phyloP scores from a whole-genome alignment of 2,329 filamentous ascomycete species.

The Nannizziopsis barbatae region DNA sequence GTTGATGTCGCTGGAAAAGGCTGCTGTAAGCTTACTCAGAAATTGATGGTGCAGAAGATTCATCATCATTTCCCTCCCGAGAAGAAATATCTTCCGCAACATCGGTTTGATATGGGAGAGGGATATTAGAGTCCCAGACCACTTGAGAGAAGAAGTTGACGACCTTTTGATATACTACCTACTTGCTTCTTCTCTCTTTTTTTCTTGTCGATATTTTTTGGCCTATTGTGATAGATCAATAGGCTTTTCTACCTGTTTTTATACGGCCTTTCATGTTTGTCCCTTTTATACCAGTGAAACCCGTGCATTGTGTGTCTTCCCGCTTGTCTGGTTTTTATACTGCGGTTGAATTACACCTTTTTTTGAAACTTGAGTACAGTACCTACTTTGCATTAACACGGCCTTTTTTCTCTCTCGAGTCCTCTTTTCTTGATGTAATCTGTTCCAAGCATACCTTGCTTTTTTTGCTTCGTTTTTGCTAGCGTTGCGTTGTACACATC shows the following conservation, averaged over 20 bases:
- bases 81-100: conserved; percentile 21
- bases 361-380: too few relatives aligned
- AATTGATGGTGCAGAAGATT: conserved; percentile 23
- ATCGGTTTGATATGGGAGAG: conserved; percentile 23
- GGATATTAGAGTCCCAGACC: conserved; percentile 13
- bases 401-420: too few relatives aligned
- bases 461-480: too few relatives aligned
- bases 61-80: conserved; percentile 27
- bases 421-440: background rate
- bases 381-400: too few relatives aligned
- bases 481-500: too few relatives aligned
- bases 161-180: too few relatives aligned
- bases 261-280: background rate
- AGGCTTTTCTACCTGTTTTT: background rate
- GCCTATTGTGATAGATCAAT: background rate
- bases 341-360: too few relatives aligned
- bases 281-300: too few relatives aligned
- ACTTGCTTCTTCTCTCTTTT: background rate
- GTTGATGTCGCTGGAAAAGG: conserved; percentile 28
- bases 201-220: conserved; percentile 6
- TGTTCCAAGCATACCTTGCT: background rate
- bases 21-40: conserved; percentile 18
- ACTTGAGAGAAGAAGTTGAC: background rate
- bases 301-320: too few relatives aligned
- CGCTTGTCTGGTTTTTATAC: too few relatives aligned